Evolutionary conservation across 2,329 filamentous ascomycete species (phyloP).

Genomic region (Xylariaceae sp.): DNA sequence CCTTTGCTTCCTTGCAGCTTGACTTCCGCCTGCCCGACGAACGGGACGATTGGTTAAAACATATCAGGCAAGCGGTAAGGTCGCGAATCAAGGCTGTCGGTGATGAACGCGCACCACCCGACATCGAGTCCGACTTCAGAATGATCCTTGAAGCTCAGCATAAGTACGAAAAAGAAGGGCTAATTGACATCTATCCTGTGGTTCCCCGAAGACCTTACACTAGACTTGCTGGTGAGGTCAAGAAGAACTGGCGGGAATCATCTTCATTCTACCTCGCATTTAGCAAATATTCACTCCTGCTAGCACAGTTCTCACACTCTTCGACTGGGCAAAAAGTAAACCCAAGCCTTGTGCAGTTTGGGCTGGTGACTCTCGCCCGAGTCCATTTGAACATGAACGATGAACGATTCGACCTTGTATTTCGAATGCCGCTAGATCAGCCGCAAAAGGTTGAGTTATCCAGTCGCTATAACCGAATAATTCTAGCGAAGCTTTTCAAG

Average conservation of each 20-base stretch:
- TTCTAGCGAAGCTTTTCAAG: slow-evolving; percentile 51
- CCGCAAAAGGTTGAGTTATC: slow-evolving; percentile 48
- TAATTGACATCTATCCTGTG: slow-evolving; percentile 49
- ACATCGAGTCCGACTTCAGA: slow-evolving; percentile 45
- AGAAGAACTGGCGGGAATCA: slow-evolving; percentile 45
- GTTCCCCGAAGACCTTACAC: slow-evolving; percentile 44
- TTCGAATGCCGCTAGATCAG: slow-evolving; percentile 43
- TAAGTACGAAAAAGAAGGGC: slow-evolving; percentile 31
- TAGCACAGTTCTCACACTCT: slow-evolving; percentile 48
- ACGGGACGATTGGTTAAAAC: slow-evolving; percentile 47
- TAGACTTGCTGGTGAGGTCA: slow-evolving; percentile 37
- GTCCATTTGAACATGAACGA: slow-evolving; percentile 51
- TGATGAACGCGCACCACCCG: slow-evolving; percentile 40
- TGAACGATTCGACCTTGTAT: slow-evolving; percentile 53
- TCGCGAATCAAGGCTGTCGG: slow-evolving; percentile 24
- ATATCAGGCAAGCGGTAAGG: slow-evolving; percentile 41
- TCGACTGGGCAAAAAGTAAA: slow-evolving; percentile 44
- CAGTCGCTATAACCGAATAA: slow-evolving; percentile 50
- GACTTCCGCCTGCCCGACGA: slow-evolving; percentile 48
- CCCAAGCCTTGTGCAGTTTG: slow-evolving; percentile 47
- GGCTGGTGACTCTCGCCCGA: slow-evolving; percentile 48
- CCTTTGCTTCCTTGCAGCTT: slow-evolving; percentile 45
- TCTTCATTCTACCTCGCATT: slow-evolving; percentile 53
- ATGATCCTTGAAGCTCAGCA: slow-evolving; percentile 45
- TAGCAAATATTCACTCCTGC: slow-evolving; percentile 49